Evolutionary conservation across 352 stramenopile species (phyloP), one percentile per base, ranked within the genome.

Genomic region (Pseudoperonospora humuli): DNA sequence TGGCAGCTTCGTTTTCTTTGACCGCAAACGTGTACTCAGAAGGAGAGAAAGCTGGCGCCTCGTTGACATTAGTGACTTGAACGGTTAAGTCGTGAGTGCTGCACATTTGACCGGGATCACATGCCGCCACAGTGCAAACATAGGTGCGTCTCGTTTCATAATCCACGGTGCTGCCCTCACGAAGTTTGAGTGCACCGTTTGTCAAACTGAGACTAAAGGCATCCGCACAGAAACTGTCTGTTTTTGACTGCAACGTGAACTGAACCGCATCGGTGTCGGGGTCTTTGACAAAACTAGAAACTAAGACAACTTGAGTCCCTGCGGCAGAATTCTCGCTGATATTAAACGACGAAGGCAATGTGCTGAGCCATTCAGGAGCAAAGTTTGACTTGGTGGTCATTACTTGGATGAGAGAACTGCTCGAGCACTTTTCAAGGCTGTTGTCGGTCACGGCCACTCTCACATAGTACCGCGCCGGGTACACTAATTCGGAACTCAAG

Each of bases 241-340:
- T 53, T 37, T 84, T 84, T 0, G 68, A 75, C 44, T 79, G 72
- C 5, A 84, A 19, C 7, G 68, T 69, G 27, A 67, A 68, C 7
- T 68, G 32, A 20, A 84, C 63, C 7, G 51, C 15, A 29, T 83
- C 70, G 5, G 54, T 58, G 19, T 83, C 62, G 7, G 63, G 54
- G 35, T 83, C 70, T 2, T 8, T 61, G 9, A 57, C 57, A 35
- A 62, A 77, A 18, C 32, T 27, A 5, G 39, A 33, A 0, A 83
- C 23, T n/a, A 43, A 20, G 7, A 32, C 61, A 24, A 69, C 54
- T 24, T 54, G 45, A 0, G 60, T 77, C 2, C 39, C 50, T 17
- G 39, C 14, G 17, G 39, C 33, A 2, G 66, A 50, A 35, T 79
- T 77, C 27, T 84, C 72, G 23, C 53, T 39, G n/a, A 79, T 60